phyloP scores from a whole-genome alignment of 2,329 filamentous ascomycete species.

The Alternaria sp. region DNA sequence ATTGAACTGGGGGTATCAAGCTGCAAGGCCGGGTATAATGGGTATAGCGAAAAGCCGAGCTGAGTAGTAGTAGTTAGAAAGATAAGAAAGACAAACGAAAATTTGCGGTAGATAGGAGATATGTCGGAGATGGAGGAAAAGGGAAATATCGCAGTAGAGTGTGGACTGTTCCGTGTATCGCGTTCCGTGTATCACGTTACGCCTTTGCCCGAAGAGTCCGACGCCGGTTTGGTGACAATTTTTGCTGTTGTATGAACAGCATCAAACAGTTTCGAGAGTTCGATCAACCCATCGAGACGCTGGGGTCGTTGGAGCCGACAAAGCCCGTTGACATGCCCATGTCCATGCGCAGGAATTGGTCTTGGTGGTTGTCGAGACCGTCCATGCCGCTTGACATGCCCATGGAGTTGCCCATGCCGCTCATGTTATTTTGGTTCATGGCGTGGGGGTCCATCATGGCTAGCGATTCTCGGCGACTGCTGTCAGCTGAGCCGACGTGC shows the following conservation, averaged over 20 bases:
- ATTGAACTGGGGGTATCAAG: background rate
- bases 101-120: background rate
- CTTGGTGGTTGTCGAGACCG: constrained; percentile 39
- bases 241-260: background rate
- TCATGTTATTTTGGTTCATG: constrained; percentile 24
- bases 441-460: constrained; percentile 41
- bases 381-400: constrained; percentile 42
- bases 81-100: background rate
- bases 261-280: background rate
- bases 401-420: constrained; percentile 17
- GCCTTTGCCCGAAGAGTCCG: constrained; percentile 9
- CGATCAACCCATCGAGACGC: constrained; percentile 24
- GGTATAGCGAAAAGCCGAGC: constrained; percentile 3
- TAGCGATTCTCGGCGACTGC: constrained; percentile 38
- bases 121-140: background rate
- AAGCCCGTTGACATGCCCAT: constrained; percentile 39
- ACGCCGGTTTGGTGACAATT: constrained; percentile 2
- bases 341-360: constrained; percentile 42
- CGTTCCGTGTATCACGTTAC: constrained; percentile 7
- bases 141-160: background rate
- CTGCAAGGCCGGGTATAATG: background rate
- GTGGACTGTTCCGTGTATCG: constrained; percentile 2
- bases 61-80: background rate
- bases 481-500: constrained; percentile 39
- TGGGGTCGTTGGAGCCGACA: constrained; percentile 33